These are phyloP conservation scores for Solanum chaucha DNA, from an alignment of 257 asterid species.

Conservation along the genomic window DNA sequence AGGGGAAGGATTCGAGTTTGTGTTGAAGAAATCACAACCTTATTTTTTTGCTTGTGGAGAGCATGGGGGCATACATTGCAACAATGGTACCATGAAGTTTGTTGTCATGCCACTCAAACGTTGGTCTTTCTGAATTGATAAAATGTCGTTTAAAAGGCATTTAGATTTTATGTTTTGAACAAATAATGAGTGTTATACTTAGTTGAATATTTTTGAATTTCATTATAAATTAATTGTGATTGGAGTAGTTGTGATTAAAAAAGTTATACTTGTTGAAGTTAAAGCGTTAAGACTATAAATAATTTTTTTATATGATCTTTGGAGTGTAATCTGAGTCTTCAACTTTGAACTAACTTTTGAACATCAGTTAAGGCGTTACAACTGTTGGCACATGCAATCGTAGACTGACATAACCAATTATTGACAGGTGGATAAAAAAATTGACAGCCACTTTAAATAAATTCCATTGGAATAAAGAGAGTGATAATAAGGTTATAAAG, in stretches of 20 bases:
- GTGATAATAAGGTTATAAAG: not conserved
- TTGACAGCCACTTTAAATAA: not conserved
- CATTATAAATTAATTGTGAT: no score
- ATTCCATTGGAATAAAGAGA: not conserved
- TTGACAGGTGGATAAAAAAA: not conserved
- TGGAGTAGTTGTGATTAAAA: no score
- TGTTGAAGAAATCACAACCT: constrained; percentile 48
- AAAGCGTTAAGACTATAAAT: no score
- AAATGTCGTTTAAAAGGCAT: not conserved
- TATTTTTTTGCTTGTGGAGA: constrained; percentile 68
- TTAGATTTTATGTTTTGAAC: not conserved
- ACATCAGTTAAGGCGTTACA: not conserved
- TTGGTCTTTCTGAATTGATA: constrained; percentile 6
- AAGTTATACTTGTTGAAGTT: no score
- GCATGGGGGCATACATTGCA: constrained; percentile 51
- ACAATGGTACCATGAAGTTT: constrained; percentile 64
- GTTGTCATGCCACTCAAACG: constrained; percentile 49
- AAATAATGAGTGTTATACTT: not conserved
- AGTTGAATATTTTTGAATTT: not conserved
- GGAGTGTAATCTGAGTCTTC: no score
- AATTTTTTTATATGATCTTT: no score
- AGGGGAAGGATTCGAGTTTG: constrained; percentile 55
- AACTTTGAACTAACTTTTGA: no score
- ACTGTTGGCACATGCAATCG: not conserved
- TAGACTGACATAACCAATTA: not conserved